A percentile compares a stretch with the other conserved stretches of the same genome.
Conservation (phyloP, 2,329 filamentous ascomycete genomes). For the Chrysosporium queenslandicum region DNA sequence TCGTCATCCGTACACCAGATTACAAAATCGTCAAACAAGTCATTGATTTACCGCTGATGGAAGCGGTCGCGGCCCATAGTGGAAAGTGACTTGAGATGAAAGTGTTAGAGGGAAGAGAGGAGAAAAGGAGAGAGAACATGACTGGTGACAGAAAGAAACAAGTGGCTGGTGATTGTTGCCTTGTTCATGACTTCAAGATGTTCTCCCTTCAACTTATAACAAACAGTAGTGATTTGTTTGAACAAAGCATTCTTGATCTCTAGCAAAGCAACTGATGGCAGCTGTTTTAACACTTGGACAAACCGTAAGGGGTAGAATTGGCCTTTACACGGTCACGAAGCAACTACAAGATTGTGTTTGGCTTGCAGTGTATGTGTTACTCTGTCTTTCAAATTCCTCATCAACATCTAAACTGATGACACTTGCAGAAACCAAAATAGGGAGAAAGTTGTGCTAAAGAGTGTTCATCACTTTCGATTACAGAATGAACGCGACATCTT, state of each 20-base stretch:
- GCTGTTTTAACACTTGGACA: neutral
- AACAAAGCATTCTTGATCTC: too few relatives aligned
- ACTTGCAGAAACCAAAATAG: slow-evolving; percentile 15
- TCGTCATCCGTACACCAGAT: neutral
- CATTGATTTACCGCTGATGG: neutral
- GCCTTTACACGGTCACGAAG: slow-evolving; percentile 12
- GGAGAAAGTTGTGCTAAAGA: slow-evolving; percentile 19
- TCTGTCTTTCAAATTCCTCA: neutral
- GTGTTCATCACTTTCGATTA: slow-evolving; percentile 19
- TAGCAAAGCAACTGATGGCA: too few relatives aligned
- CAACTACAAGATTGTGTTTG: slow-evolving; percentile 13
- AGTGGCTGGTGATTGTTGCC: too few relatives aligned
- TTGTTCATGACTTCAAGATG: too few relatives aligned
- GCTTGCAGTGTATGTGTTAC: slow-evolving; percentile 9
- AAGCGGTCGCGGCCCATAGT: too few relatives aligned
- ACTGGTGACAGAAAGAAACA: too few relatives aligned
- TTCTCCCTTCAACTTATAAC: too few relatives aligned
- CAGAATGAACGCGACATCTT: slow-evolving; percentile 23
- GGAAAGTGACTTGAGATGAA: too few relatives aligned
- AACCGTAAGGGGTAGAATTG: neutral
- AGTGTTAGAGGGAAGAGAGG: too few relatives aligned
- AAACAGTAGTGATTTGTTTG: too few relatives aligned
- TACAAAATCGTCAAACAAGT: neutral
- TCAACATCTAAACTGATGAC: neutral
- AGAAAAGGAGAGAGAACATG: too few relatives aligned